Evolutionary conservation across 2,329 filamentous ascomycete species (phyloP), one percentile per base, ranked within the genome.

Genomic region (Fusarium nygamai): DNA sequence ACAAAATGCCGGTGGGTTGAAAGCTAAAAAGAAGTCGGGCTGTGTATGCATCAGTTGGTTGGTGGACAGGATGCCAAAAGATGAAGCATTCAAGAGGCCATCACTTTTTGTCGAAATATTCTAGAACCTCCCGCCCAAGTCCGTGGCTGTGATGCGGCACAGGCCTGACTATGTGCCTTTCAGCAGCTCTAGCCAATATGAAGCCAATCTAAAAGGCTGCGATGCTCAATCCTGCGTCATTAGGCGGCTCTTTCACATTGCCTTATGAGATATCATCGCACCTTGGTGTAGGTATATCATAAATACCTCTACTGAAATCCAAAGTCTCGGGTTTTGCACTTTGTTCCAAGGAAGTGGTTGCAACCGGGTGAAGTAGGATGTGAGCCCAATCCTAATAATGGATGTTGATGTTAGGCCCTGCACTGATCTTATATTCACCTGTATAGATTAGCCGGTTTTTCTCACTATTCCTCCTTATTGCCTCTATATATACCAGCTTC

Each of bases 151-250:
- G 14, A 43, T 43, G 41, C 0, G 9, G 0, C 41, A 43, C 14
- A 24, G 1, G 9, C n/a, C 0, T 43, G 1, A 17, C 0, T 0
- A 0, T 43, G 14, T 0, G 6, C 41, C 7, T 43, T 43, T 17
- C n/a, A 24, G 17, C 9, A 24, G 9, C 0, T 24, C 41, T 43
- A 0, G 8, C 41, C n/a, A 43, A 12, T 24, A n/a, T 17, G 9
- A 17, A 11, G 41, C 6, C n/a, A 3, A 14, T 41, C 0, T 5
- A 22, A 41, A 8, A 2, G 39, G 0, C 39, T 41, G 8, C 1
- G 20, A 5, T 43, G n/a, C 6, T 43, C 22, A 11, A 7, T 43
- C 9, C n/a, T 43, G 41, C 7, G n/a, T 17, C 7, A 17, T 43
- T 24, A 24, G 14, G 41, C 41, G 14, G n/a, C 34, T 24, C n/a